phyloP scores from a whole-genome alignment of 306 rosid genomes.

The Lagenaria siceraria region DNA sequence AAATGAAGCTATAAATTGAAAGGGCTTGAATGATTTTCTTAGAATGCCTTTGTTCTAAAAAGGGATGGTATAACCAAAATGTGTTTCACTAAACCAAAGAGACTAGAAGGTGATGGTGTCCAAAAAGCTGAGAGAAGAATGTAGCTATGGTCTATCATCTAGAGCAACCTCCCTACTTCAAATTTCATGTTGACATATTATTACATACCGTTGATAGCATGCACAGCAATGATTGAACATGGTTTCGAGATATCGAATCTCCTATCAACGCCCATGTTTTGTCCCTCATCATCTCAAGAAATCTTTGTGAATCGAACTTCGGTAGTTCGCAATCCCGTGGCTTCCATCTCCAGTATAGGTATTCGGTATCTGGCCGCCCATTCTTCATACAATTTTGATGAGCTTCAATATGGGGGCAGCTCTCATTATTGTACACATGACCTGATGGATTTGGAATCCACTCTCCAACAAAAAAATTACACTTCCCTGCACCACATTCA shows the following conservation, averaged over 20 bases:
- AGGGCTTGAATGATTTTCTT: neutral
- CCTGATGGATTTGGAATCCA: slow-evolving; percentile 68
- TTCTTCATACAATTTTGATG: slow-evolving; percentile 80
- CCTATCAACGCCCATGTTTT: slow-evolving; percentile 85
- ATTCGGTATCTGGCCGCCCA: slow-evolving; percentile 75
- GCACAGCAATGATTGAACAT: slow-evolving; percentile 83
- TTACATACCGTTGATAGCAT: slow-evolving; percentile 67
- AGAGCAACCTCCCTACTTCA: neutral
- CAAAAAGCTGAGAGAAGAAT: neutral
- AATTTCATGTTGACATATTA: slow-evolving; percentile 1
- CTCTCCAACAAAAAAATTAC: slow-evolving; percentile 66
- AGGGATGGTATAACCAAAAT: neutral
- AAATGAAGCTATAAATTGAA: neutral
- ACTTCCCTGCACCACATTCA: slow-evolving; percentile 35
- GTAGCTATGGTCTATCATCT: neutral
- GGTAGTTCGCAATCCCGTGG: slow-evolving; percentile 68
- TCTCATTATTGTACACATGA: slow-evolving; percentile 53
- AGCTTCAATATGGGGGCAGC: slow-evolving; percentile 66
- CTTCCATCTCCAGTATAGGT: slow-evolving; percentile 71
- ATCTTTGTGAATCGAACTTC: slow-evolving; percentile 39
- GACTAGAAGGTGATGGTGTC: no score
- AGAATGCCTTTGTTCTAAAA: neutral
- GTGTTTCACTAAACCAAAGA: neutral
- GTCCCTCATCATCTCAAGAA: slow-evolving; percentile 62
- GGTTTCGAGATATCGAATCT: slow-evolving; percentile 91